A percentile compares a stretch with the other conserved stretches of the same genome.
Evolutionary conservation across 768 basidiomycete species (phyloP).

Genomic region (Leccinum variicolor): DNA sequence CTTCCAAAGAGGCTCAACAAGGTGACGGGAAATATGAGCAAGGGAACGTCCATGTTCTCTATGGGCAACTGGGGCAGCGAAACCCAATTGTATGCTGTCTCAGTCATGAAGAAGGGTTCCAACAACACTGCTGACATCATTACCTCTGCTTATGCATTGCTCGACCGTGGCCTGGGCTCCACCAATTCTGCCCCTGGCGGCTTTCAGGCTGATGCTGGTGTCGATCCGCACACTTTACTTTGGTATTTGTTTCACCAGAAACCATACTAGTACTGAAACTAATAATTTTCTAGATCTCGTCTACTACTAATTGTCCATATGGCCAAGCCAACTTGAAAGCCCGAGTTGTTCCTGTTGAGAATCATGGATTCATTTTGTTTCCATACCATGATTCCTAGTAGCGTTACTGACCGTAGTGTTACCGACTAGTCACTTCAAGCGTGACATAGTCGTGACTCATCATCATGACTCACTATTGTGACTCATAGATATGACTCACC

Average conservation of each 20-base stretch:
- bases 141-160: not conserved
- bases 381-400: no score
- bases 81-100: not conserved
- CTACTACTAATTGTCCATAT: not conserved
- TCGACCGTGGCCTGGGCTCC: not conserved
- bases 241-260: not conserved
- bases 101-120: not conserved
- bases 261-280: not conserved
- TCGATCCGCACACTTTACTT: slow-evolving; percentile 1
- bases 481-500: no score
- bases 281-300: not conserved
- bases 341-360: no score
- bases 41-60: slow-evolving; percentile 2
- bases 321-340: no score
- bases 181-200: not conserved
- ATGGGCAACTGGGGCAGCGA: slow-evolving; percentile 1
- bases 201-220: not conserved
- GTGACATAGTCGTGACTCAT: no score
- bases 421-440: no score
- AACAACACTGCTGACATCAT: slow-evolving; percentile 3
- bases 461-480: no score
- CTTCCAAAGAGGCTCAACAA: slow-evolving; percentile 3
- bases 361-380: no score
- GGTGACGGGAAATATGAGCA: slow-evolving; percentile 2
- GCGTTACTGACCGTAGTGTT: no score